phyloP scores from a whole-genome alignment of 169 alveolate species.

The Cryptosporidium canis region DNA sequence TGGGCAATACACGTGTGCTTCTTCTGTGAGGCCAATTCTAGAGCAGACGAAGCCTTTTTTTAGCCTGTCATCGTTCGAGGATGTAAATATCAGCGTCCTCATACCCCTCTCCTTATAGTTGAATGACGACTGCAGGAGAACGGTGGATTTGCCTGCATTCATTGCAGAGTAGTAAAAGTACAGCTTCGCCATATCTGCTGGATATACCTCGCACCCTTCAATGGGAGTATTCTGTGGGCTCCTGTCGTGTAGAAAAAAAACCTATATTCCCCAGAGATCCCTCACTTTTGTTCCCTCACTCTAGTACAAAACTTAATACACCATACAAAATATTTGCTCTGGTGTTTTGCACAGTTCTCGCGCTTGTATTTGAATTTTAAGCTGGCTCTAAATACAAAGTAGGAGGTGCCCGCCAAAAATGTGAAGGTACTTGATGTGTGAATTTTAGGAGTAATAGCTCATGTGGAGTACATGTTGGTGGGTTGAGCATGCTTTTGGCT shows the following conservation, averaged over 20 bases:
- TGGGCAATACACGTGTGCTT: not conserved
- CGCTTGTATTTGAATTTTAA: not conserved
- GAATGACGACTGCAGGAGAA: conserved; percentile 61
- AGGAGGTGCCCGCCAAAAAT: not conserved
- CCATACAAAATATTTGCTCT: not conserved
- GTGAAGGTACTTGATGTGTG: not conserved
- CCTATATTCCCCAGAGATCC: not conserved
- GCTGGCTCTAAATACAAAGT: not conserved
- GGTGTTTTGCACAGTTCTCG: not conserved
- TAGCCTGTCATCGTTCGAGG: not conserved
- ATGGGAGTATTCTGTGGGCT: not conserved
- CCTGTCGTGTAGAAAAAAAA: not conserved
- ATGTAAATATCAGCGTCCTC: conserved; percentile 42
- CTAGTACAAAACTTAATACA: no score
- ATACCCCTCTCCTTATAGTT: conserved; percentile 54
- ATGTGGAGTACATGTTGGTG: not conserved
- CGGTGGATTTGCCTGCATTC: conserved; percentile 69
- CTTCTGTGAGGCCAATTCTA: conserved; percentile 62
- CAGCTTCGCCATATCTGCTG: conserved; percentile 17
- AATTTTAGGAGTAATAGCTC: not conserved
- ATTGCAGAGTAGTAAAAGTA: conserved; percentile 69
- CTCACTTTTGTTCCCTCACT: not conserved
- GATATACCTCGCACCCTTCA: not conserved
- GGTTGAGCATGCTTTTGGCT: not conserved
- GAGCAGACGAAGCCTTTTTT: conserved; percentile 2